Base-by-base conservation (phyloP, 495 filamentous ascomycete species). In the Amniculicola lignicola region DNA sequence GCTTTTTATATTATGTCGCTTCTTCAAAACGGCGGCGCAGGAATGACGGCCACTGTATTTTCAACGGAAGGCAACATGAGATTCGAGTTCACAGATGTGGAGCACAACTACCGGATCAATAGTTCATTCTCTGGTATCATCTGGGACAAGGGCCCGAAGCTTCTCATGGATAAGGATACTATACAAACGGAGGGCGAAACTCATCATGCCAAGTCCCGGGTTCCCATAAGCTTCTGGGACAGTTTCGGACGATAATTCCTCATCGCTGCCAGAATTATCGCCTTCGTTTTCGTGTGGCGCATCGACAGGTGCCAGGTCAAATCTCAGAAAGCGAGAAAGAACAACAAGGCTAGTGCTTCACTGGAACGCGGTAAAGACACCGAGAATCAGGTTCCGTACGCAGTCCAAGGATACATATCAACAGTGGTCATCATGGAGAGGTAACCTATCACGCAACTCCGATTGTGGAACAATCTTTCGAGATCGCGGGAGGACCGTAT, bases 131-230 rank as follows among this genome's bases (percentile, higher is more conserved):
- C 29, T 1, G 46, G 46, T 14, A 33, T 14, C 3, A 19, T 14
- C 29, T 50, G 46, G 46, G 46, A 50, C 29, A 36, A 50, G 15
- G 46, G 46, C 11, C 15, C 46, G 15, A 33, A 38, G 4, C 46
- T 50, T 4, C 29, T 50, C 33, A 23, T 50, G 18, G 3, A 6
- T 7, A 22, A 6, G 4, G 46, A 50, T 33, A 50, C 28, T 1
- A 50, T 50, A 7, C 28, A 37, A n/a, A 50, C 46, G 2, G 46
- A 50, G n/a, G 46, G 46, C 12, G 18, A 50, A 19, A 24, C 29
- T 1, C 23, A 33, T 2, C 46, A 50, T 23, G 46, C 38, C 31
- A 37, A 36, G 29, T 33, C 46, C 4, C 46, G 31, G 29, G 18
- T 19, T 5, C 4, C 29, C 3, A 50, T 37, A 15, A 19, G n/a